Evolutionary conservation across 2,329 filamentous ascomycete genomes (phyloP).

Genomic region (Colletotrichum liaoningense): DNA sequence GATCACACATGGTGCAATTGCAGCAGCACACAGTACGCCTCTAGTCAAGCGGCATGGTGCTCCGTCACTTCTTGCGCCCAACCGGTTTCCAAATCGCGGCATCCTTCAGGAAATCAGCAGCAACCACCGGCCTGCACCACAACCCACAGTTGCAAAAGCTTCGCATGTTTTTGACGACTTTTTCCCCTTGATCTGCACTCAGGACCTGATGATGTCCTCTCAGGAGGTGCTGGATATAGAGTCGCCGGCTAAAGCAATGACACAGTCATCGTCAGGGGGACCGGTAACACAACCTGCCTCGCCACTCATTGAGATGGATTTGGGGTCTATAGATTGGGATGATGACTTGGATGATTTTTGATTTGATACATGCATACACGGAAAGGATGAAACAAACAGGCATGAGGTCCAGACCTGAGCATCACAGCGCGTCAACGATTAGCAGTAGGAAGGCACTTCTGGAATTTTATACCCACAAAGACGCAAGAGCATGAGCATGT

Average conservation of each 20-base stretch:
- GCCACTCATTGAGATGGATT: conserved; percentile 17
- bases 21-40: neutral
- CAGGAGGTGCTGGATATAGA: conserved; percentile 59
- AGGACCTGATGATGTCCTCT: conserved; percentile 58
- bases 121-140: neutral
- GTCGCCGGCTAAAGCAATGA: conserved; percentile 36
- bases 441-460: neutral
- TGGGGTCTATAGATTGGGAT: conserved; percentile 32
- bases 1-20: neutral
- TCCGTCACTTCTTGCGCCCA: neutral
- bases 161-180: neutral
- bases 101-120: conserved; percentile 8
- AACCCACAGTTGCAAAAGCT: neutral
- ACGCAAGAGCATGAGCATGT: neutral
- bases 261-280: conserved; percentile 8
- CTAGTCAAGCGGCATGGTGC: neutral
- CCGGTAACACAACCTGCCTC: neutral
- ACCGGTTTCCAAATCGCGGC: neutral
- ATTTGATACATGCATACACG: neutral
- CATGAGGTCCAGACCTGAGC: neutral
- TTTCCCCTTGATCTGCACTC: conserved; percentile 54
- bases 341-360: conserved; percentile 35
- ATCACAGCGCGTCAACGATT: neutral
- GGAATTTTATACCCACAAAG: conserved; percentile 16
- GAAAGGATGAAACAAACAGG: neutral